Percentiles rank a stretch among this genome's conserved stretches.
Evolutionary conservation across 2,329 filamentous ascomycete species (phyloP).

Genomic region (Penicillium sp.): DNA sequence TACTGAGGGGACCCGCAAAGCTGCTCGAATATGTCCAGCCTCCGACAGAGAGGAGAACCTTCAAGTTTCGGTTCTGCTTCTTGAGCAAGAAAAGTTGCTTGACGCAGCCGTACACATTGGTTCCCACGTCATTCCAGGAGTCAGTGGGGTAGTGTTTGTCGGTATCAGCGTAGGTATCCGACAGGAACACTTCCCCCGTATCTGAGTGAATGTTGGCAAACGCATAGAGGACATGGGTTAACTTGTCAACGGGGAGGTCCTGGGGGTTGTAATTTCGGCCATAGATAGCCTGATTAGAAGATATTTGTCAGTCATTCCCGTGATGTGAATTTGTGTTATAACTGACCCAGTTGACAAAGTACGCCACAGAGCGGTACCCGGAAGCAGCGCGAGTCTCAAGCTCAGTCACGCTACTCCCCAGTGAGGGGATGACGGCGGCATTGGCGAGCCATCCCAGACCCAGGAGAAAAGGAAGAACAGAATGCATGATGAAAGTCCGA

Average conservation of each 20-base stretch:
- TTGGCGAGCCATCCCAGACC: conserved; percentile 12
- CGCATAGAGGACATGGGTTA: conserved; percentile 87
- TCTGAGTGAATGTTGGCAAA: conserved; percentile 84
- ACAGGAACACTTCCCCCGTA: conserved; percentile 71
- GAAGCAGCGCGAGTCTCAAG: conserved; percentile 13
- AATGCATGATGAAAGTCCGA: conserved; percentile 12
- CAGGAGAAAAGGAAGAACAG: conserved; percentile 10
- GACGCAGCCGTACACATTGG: conserved; percentile 71
- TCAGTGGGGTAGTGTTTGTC: conserved; percentile 69
- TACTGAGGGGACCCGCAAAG: conserved; percentile 68
- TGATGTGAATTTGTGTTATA: background rate
- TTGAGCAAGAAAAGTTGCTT: conserved; percentile 77
- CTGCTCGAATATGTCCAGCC: conserved; percentile 79
- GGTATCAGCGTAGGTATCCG: conserved; percentile 66
- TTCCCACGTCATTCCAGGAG: conserved; percentile 66
- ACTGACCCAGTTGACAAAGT: conserved; percentile 49
- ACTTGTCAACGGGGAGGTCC: conserved; percentile 72
- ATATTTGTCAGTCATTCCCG: background rate
- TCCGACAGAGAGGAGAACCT: conserved; percentile 77
- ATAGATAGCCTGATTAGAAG: conserved; percentile 67
- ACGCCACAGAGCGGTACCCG: conserved; percentile 39
- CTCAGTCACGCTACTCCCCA: conserved; percentile 1
- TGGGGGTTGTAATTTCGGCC: conserved; percentile 78
- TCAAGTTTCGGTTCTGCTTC: conserved; percentile 71
- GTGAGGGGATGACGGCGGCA: conserved; percentile 11